Percentiles rank a stretch among this genome's conserved stretches.
phyloP scores from a whole-genome alignment of 805 yeast species.

The Dipodascopsis uninucleata region DNA sequence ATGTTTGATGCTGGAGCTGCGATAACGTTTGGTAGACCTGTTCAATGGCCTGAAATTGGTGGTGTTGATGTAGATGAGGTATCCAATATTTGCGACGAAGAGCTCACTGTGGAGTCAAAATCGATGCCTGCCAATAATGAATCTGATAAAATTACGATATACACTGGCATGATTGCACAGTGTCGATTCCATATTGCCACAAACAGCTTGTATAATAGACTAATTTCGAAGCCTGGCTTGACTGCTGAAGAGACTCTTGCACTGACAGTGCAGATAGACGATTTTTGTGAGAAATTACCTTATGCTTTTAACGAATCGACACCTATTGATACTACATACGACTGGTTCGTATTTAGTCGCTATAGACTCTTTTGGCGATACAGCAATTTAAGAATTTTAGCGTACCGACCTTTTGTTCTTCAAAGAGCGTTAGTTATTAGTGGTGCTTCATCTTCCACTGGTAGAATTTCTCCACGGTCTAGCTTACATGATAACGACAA shows the following conservation, averaged over 20 bases:
- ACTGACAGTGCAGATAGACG: constrained; percentile 45
- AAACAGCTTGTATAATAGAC: constrained; percentile 47
- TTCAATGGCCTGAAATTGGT: constrained; percentile 47
- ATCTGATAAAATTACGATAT: constrained; percentile 47
- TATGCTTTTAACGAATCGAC: constrained; percentile 46
- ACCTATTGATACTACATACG: constrained; percentile 37
- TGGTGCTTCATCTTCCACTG: constrained; percentile 6
- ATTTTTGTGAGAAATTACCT: constrained; percentile 45
- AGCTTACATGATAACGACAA: not conserved
- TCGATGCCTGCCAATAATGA: constrained; percentile 29
- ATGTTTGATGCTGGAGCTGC: constrained; percentile 63
- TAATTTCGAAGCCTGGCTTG: constrained; percentile 48
- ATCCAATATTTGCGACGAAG: constrained; percentile 49
- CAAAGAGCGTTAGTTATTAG: constrained; percentile 43
- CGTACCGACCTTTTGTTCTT: constrained; percentile 56
- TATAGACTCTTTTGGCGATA: constrained; percentile 57
- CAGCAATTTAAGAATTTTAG: constrained; percentile 51
- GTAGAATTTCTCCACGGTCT: not conserved
- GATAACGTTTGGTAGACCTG: constrained; percentile 62
- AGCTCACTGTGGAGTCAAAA: constrained; percentile 32
- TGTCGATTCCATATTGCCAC: constrained; percentile 49
- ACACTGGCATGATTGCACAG: constrained; percentile 56
- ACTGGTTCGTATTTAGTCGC: constrained; percentile 55
- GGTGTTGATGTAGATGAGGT: constrained; percentile 50
- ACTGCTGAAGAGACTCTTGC: constrained; percentile 49